Conservation (phyloP, 495 filamentous ascomycete species). For the Aspergillus bertholletiae region DNA sequence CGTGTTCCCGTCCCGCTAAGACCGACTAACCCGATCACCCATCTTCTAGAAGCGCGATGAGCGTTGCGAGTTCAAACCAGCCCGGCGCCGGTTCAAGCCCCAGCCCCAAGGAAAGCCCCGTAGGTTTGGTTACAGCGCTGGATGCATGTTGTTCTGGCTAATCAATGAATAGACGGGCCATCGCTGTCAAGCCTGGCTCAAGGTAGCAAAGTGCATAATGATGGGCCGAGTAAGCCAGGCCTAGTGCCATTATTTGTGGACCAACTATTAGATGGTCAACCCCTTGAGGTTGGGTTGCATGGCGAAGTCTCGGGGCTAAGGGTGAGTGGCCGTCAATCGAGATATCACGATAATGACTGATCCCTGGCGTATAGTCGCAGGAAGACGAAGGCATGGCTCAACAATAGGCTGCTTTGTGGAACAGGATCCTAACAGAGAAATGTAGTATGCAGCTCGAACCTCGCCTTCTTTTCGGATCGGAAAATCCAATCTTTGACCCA, state of each 20-base stretch:
- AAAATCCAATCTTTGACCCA: conserved; percentile 27
- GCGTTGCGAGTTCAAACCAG: background rate
- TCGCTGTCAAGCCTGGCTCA: background rate
- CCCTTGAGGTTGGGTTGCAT: background rate
- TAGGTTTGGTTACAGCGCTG: background rate
- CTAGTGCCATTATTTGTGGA: background rate
- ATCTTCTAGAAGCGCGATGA: conserved; percentile 1
- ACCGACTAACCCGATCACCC: background rate
- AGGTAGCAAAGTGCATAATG: background rate
- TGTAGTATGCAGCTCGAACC: conserved; percentile 25
- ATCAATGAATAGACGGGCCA: background rate
- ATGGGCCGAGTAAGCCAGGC: background rate
- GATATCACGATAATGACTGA: background rate
- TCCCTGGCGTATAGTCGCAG: background rate
- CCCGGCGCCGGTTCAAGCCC: background rate
- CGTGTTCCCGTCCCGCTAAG: too few relatives aligned
- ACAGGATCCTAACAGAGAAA: background rate
- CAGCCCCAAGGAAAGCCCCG: background rate
- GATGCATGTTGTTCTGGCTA: background rate
- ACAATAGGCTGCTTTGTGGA: background rate
- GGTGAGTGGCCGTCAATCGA: background rate
- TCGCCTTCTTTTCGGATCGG: conserved; percentile 36
- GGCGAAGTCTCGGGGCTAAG: background rate
- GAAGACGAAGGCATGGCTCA: background rate
- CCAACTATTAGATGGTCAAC: conserved; percentile 3